Percentiles rank a stretch among this genome's conserved stretches.
These are phyloP conservation scores for Primulina huaijiensis DNA, from an alignment of 257 asterid species.

Conservation along the genomic window DNA sequence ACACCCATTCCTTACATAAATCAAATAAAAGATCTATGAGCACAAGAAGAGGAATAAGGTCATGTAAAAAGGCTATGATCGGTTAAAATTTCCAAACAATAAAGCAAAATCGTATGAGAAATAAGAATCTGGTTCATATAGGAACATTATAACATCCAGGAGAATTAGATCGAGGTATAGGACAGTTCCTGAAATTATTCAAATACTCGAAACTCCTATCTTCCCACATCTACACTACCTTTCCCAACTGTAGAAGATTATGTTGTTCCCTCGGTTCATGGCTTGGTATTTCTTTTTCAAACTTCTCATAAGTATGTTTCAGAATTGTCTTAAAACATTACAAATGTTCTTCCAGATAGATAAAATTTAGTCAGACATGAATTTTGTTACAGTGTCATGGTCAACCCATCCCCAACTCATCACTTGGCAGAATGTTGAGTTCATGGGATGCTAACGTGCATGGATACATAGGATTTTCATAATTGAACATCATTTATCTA, in stretches of 20 bases:
- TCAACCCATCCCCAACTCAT: neutral
- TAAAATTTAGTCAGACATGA: neutral
- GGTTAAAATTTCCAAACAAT: constrained; percentile 3
- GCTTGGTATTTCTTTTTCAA: neutral
- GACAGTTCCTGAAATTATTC: neutral
- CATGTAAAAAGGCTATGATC: neutral
- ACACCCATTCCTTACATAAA: constrained; percentile 11
- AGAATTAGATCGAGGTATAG: neutral
- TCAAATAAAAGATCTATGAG: neutral
- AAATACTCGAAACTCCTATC: neutral
- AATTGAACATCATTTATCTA: neutral
- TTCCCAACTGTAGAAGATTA: neutral
- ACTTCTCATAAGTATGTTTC: neutral
- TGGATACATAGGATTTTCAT: neutral
- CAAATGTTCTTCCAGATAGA: neutral
- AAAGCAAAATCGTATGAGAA: constrained; percentile 2
- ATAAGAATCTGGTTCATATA: neutral
- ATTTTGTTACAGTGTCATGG: neutral
- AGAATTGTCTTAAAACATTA: no score
- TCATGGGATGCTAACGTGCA: neutral
- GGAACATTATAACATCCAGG: neutral
- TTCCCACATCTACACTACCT: neutral
- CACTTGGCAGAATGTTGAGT: neutral
- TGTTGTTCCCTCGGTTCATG: neutral
- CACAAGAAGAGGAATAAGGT: neutral